Conservation (phyloP, 2,329 filamentous ascomycete species). For the Nakataea oryzae region DNA sequence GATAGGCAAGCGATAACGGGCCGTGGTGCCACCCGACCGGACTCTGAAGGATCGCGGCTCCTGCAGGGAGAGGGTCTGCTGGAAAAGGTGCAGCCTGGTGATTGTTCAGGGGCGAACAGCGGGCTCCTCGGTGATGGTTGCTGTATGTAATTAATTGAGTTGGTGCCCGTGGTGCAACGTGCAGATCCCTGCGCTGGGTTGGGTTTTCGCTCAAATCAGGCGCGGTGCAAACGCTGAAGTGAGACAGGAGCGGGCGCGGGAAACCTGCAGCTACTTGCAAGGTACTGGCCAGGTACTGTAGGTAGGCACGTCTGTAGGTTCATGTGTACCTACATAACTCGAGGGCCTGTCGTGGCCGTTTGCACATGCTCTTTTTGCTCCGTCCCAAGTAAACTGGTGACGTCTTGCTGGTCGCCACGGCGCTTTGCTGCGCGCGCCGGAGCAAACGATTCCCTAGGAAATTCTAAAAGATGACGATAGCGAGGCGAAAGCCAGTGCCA, state of each 20-base stretch:
- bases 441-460: too few species aligned
- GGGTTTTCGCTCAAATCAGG: background rate
- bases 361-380: too few species aligned
- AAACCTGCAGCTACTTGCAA: too few species aligned
- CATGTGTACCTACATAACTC: too few species aligned
- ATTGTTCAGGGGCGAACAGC: background rate
- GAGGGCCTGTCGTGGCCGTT: too few species aligned
- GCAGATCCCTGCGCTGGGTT: background rate
- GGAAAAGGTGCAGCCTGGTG: background rate
- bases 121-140: background rate
- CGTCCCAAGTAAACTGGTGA: too few species aligned
- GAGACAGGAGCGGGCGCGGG: background rate
- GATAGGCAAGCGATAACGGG: background rate
- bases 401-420: too few species aligned
- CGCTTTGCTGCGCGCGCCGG: too few species aligned
- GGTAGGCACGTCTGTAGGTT: too few species aligned
- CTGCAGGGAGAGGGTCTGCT: background rate
- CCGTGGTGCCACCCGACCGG: background rate
- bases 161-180: background rate
- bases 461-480: too few species aligned
- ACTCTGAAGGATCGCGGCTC: background rate
- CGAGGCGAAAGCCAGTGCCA: too few species aligned
- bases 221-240: background rate
- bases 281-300: too few species aligned
- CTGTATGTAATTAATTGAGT: background rate